These are phyloP conservation scores for Chloris gayana DNA, from an alignment of 176 grass and related monocot genomes.

Conservation along the genomic window DNA sequence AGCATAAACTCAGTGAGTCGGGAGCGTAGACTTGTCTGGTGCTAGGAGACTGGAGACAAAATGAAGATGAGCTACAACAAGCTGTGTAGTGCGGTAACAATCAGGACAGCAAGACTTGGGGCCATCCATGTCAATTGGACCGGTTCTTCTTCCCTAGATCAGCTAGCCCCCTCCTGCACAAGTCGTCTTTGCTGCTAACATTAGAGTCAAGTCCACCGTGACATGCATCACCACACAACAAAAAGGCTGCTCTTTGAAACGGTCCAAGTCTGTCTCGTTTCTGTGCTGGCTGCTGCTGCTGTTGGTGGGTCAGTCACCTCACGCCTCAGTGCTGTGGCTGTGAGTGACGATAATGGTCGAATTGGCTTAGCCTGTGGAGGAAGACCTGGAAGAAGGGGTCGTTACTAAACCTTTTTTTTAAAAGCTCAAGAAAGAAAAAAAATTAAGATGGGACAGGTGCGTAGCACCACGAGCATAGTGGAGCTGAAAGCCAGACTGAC, in stretches of 20 bases:
- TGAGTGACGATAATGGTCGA: neutral
- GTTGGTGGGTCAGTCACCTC: slow-evolving; percentile 25
- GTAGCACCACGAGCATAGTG: slow-evolving; percentile 1
- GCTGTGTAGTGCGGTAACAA: slow-evolving; percentile 12
- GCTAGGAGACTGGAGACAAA: slow-evolving; percentile 43
- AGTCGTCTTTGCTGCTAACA: neutral
- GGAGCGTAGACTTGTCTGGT: slow-evolving; percentile 32
- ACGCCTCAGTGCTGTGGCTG: slow-evolving; percentile 21
- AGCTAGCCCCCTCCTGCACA: neutral
- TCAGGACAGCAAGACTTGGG: slow-evolving; percentile 30
- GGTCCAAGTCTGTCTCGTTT: slow-evolving; percentile 42
- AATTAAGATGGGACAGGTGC: neutral
- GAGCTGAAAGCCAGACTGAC: neutral
- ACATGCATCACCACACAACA: slow-evolving; percentile 8
- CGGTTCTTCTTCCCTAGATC: slow-evolving; percentile 19
- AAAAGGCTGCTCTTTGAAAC: slow-evolving; percentile 40
- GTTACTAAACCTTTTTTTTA: neutral
- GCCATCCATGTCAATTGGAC: slow-evolving; percentile 33
- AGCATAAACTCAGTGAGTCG: neutral
- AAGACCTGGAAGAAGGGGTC: slow-evolving; percentile 47
- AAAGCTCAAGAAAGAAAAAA: neutral
- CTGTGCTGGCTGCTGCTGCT: neutral
- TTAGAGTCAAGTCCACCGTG: slow-evolving; percentile 39
- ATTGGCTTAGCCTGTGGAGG: slow-evolving; percentile 8
- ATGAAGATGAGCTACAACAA: neutral